Evolutionary conservation across 2,329 filamentous ascomycete species (phyloP).

Genomic region (Sarocladiaceae sp.): DNA sequence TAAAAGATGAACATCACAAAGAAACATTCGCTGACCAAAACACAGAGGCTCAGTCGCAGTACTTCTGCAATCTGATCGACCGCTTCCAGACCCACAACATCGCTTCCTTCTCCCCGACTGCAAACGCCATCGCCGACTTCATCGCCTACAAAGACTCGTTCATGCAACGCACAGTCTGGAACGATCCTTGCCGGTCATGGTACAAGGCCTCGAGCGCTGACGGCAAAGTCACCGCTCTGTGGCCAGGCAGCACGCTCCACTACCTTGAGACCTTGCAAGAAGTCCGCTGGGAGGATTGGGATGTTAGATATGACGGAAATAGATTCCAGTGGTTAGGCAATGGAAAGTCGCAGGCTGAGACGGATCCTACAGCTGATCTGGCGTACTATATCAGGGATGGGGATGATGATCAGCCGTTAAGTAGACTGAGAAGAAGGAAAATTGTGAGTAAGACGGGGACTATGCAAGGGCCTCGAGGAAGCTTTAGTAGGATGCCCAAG

Average conservation of each 20-base stretch:
- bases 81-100: conserved; percentile 35
- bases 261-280: conserved; percentile 49
- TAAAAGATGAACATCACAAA: too few species aligned
- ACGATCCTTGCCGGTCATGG: conserved; percentile 42
- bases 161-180: conserved; percentile 51
- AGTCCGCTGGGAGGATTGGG: conserved; percentile 49
- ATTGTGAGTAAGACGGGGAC: too few species aligned
- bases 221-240: conserved; percentile 43
- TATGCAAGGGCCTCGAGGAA: too few species aligned
- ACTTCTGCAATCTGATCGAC: conserved; percentile 43
- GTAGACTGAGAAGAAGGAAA: too few species aligned
- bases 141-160: conserved; percentile 24
- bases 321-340: conserved; percentile 11
- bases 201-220: conserved; percentile 42
- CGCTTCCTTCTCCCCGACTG: neutral
- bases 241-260: conserved; percentile 46
- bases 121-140: conserved; percentile 19
- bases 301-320: conserved; percentile 35
- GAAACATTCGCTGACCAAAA: too few species aligned
- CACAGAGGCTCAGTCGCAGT: conserved; percentile 50
- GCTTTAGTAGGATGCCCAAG: too few species aligned
- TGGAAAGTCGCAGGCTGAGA: conserved; percentile 32
- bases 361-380: conserved; percentile 25
- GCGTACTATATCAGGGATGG: conserved; percentile 20
- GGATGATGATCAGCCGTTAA: conserved; percentile 13